phyloP scores from a whole-genome alignment of 306 rosid species.

The Vigna trinervia region DNA sequence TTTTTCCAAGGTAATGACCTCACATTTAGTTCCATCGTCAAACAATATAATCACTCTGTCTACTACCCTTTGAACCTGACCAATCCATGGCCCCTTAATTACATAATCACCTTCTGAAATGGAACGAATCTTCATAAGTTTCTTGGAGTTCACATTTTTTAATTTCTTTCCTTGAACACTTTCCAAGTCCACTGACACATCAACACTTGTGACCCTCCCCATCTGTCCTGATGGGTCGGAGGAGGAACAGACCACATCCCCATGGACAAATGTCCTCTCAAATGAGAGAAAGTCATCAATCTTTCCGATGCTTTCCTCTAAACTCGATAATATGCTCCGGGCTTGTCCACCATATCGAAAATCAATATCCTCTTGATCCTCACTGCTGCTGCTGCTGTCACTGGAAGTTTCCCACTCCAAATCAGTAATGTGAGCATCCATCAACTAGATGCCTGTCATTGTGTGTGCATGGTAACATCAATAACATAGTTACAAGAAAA shows the following conservation, averaged over 20 bases:
- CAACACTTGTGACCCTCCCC: slow-evolving; percentile 80
- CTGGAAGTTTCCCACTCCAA: slow-evolving; percentile 87
- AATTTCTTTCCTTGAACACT: slow-evolving; percentile 62
- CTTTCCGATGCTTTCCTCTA: slow-evolving; percentile 88
- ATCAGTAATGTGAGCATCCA: slow-evolving; percentile 70
- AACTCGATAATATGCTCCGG: slow-evolving; percentile 80
- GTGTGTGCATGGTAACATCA: slow-evolving; percentile 33
- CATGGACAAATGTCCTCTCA: slow-evolving; percentile 79
- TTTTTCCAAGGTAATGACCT: slow-evolving; percentile 63
- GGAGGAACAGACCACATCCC: slow-evolving; percentile 74
- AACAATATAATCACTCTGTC: slow-evolving; percentile 72
- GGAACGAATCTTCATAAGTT: slow-evolving; percentile 74
- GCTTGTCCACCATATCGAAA: slow-evolving; percentile 78
- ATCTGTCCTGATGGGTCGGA: slow-evolving; percentile 85
- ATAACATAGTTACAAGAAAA: slow-evolving; percentile 32
- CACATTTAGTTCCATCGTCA: slow-evolving; percentile 81
- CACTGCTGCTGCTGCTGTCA: slow-evolving; percentile 70
- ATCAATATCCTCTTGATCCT: slow-evolving; percentile 81
- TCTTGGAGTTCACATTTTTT: slow-evolving; percentile 69
- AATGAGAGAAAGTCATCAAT: slow-evolving; percentile 92
- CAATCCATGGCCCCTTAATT: slow-evolving; percentile 87
- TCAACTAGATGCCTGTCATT: slow-evolving; percentile 60
- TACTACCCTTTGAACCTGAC: slow-evolving; percentile 75
- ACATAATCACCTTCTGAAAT: slow-evolving; percentile 84
- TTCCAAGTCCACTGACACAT: slow-evolving; percentile 82